Conservation (phyloP, 2,329 filamentous ascomycete genomes). For the Xylaria sp. region DNA sequence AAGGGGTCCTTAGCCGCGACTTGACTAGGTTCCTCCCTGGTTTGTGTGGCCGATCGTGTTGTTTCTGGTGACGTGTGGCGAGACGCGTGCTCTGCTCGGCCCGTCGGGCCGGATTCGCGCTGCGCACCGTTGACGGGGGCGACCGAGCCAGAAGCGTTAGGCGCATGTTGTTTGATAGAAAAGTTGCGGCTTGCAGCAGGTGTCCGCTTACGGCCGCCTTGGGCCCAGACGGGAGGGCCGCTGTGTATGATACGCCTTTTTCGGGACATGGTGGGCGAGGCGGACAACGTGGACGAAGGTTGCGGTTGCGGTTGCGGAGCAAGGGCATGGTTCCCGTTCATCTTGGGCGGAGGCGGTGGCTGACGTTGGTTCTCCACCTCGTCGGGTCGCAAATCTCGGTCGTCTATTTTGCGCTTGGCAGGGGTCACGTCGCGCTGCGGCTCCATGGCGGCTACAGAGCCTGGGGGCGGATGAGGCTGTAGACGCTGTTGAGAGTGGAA, state of each 20-base stretch:
- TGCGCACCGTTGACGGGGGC: conserved; percentile 41
- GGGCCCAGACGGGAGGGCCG: conserved; percentile 61
- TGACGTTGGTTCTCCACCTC: conserved; percentile 62
- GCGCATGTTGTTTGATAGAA: conserved; percentile 51
- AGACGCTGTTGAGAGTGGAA: conserved; percentile 43
- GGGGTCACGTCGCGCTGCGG: conserved; percentile 52
- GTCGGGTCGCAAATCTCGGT: conserved; percentile 59
- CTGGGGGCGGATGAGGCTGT: conserved; percentile 35
- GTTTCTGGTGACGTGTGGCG: conserved; percentile 60
- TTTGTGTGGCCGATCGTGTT: conserved; percentile 48
- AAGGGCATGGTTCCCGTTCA: conserved; percentile 54
- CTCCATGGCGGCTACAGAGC: conserved; percentile 48
- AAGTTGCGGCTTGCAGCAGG: conserved; percentile 56
- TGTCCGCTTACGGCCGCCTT: conserved; percentile 51
- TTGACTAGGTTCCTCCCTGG: conserved; percentile 42
- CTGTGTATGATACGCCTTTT: conserved; percentile 55
- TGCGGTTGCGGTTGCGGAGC: conserved; percentile 39
- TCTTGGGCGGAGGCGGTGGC: conserved; percentile 60
- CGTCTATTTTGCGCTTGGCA: conserved; percentile 61
- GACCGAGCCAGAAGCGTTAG: conserved; percentile 19
- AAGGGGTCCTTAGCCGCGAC: conserved; percentile 35
- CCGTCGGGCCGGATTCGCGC: conserved; percentile 35
- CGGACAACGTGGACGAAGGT: conserved; percentile 35
- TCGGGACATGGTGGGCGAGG: conserved; percentile 49
- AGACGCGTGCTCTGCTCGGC: conserved; percentile 51